phyloP scores from a whole-genome alignment of 768 basidiomycete genomes.

The Macrolepiota albuminosa region DNA sequence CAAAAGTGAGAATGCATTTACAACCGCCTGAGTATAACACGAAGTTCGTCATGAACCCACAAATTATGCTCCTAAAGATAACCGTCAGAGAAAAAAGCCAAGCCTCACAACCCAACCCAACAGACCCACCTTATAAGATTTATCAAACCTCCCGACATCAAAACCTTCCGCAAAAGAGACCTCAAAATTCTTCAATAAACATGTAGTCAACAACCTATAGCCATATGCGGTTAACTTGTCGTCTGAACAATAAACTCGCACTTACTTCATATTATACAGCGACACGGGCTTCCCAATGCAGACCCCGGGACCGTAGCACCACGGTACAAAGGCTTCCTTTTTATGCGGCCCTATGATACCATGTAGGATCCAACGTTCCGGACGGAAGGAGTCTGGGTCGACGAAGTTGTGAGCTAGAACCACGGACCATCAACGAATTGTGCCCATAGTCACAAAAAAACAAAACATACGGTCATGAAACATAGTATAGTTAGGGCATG shows the following conservation, averaged over 20 bases:
- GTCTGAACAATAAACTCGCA: neutral
- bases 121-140: constrained; percentile 16
- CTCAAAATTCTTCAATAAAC: constrained; percentile 12
- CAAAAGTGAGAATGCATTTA: neutral
- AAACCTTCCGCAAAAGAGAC: constrained; percentile 14
- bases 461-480: constrained; percentile 12
- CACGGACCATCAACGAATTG: neutral
- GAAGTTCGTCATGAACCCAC: constrained; percentile 19
- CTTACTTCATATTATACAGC: constrained; percentile 23
- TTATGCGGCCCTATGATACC: constrained; percentile 2
- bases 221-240: neutral
- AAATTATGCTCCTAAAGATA: constrained; percentile 18
- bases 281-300: constrained; percentile 23
- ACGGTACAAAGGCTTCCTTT: constrained; percentile 18
- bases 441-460: neutral
- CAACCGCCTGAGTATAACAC: constrained; percentile 9
- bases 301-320: constrained; percentile 16
- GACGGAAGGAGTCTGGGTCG: constrained; percentile 17
- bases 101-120: neutral
- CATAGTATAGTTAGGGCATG: constrained; percentile 14
- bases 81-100: neutral
- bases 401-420: constrained; percentile 15
- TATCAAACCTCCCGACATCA: constrained; percentile 16
- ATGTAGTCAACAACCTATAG: constrained; percentile 14
- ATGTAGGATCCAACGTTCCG: constrained; percentile 17